These are phyloP conservation scores for Podospora bellae-mahoneyi DNA, from an alignment of 495 filamentous ascomycete genomes.

Conservation along the genomic window DNA sequence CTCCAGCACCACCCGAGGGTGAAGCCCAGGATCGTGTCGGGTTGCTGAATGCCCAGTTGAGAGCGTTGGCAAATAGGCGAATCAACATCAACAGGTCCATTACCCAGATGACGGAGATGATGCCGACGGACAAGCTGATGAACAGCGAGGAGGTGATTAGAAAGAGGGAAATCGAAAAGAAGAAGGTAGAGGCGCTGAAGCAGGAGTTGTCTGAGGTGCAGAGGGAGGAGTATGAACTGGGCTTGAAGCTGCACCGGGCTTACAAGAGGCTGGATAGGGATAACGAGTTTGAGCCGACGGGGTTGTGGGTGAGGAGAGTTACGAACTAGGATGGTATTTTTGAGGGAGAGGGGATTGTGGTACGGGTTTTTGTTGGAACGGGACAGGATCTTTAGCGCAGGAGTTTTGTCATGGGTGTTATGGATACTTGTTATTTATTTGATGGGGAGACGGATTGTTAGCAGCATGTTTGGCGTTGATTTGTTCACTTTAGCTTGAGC, in stretches of 20 bases:
- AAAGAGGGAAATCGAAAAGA: conserved; percentile 65
- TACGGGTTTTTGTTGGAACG: background rate
- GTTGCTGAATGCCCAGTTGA: conserved; percentile 62
- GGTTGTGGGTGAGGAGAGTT: conserved; percentile 77
- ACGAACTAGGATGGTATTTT: conserved; percentile 24
- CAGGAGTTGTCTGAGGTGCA: conserved; percentile 74
- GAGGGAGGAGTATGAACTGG: conserved; percentile 80
- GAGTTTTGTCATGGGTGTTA: background rate
- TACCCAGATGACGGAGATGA: conserved; percentile 65
- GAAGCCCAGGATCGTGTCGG: conserved; percentile 58
- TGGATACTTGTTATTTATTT: background rate
- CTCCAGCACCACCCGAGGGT: conserved; percentile 55
- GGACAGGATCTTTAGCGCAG: background rate
- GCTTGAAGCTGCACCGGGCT: conserved; percentile 74
- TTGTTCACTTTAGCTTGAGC: background rate
- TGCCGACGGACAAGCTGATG: conserved; percentile 52
- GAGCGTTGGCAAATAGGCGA: conserved; percentile 61
- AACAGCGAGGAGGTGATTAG: conserved; percentile 42
- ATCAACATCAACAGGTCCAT: conserved; percentile 69
- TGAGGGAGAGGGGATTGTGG: background rate
- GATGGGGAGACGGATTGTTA: background rate
- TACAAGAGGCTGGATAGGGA: conserved; percentile 70
- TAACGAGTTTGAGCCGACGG: conserved; percentile 61
- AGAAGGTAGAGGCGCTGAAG: conserved; percentile 64
- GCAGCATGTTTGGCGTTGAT: background rate